Evolutionary conservation across 2,329 filamentous ascomycete genomes (phyloP), one percentile per base, ranked within the genome.

Genomic region (Phialophora macrospora): DNA sequence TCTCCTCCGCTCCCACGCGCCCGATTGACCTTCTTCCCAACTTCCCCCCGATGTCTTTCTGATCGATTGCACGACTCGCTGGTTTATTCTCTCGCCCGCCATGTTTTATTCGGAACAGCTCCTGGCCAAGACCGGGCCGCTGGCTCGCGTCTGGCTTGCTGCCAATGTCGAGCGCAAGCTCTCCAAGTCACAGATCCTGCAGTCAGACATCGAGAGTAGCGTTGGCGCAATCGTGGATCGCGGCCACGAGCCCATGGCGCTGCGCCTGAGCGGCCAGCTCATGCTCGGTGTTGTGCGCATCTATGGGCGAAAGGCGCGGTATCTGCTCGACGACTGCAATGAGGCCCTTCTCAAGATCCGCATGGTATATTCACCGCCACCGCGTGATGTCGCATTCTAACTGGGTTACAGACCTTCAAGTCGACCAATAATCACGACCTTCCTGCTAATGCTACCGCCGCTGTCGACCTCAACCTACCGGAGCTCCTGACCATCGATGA

Each of bases 41-140:
- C 26, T 7, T 14, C 22, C 32, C 17, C 44, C 54, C 54, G 46
- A 66, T 66, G 61, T 55, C 32, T 20, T 17, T n/a, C 20, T 66
- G 41, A 64, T 30, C 62, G 22, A 24, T 26, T 28, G 17, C 48
- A 8, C 20, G 30, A 30, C 8, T 51, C 52, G 24, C 30, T 41
- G 32, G 28, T 11, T 5, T 5, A 32, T 41, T 22, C 38, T 7
- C 44, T 9, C 56, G 20, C 32, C 22, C 74, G 75, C 68, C 74
- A 99, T 99, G 95, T 99, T 99, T 81, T 98, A 97, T 80, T 97
- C 95, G 61, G 93, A 97, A 83, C 93, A 92, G 62, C 87, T 99
- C 66, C 87, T 99, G 74, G 93, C 93, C 78, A 97, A 97, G 88
- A 97, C 92, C 74, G 95, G 95, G 83, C 94, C 95, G 75, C 82